These are phyloP conservation scores for Ascochyta fabae DNA, from an alignment of 2,329 filamentous ascomycete genomes.

Conservation along the genomic window DNA sequence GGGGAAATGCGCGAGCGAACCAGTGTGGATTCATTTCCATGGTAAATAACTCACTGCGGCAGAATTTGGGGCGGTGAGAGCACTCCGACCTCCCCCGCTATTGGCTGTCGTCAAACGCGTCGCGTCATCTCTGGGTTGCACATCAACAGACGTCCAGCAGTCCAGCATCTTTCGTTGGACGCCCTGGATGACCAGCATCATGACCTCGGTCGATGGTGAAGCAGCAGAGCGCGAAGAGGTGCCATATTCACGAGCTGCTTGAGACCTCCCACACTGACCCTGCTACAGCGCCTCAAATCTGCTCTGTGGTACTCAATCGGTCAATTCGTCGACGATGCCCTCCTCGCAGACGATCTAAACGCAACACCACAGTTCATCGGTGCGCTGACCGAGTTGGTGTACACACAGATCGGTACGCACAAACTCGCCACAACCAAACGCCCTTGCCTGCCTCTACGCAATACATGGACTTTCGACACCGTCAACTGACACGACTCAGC, in stretches of 20 bases:
- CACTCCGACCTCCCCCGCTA: conserved; percentile 23
- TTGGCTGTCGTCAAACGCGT: conserved; percentile 23
- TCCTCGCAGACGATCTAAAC: conserved; percentile 74
- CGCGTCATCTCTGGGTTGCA: conserved; percentile 21
- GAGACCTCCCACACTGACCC: neutral
- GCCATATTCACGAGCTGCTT: neutral
- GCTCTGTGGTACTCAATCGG: conserved; percentile 52
- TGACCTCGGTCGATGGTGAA: conserved; percentile 34
- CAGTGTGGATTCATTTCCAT: neutral
- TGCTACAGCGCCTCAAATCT: conserved; percentile 55
- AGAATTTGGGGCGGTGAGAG: conserved; percentile 1
- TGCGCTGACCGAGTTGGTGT: conserved; percentile 77
- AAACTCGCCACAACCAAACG: neutral
- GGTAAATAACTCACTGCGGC: conserved; percentile 7
- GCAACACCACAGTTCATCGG: conserved; percentile 92
- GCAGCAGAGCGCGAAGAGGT: conserved; percentile 44
- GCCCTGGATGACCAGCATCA: conserved; percentile 7
- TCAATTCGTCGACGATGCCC: conserved; percentile 83
- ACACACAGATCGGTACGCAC: conserved; percentile 78
- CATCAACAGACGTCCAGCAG: no score
- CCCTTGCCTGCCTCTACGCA: neutral
- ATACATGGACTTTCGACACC: neutral
- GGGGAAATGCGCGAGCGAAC: neutral
- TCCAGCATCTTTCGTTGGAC: neutral
- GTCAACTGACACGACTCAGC: conserved; percentile 20